Evolutionary conservation across 768 basidiomycete genomes (phyloP).

Genomic region (Xerocomellus intermedius): DNA sequence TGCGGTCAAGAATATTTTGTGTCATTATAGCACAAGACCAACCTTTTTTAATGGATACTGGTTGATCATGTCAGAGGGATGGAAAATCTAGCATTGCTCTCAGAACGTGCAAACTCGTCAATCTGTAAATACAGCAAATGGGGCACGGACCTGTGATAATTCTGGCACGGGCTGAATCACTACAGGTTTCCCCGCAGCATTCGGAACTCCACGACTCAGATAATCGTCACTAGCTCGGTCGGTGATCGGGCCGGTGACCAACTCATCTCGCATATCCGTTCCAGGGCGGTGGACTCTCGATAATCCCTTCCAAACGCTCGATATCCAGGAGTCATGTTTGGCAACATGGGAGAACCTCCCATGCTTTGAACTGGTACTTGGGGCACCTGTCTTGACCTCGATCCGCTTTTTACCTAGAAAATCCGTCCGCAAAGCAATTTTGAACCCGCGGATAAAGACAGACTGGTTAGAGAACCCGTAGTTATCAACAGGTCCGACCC

Average conservation of each 20-base stretch:
- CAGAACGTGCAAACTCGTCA: background rate
- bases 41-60: conserved; percentile 1
- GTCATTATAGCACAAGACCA: background rate
- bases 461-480: conserved; percentile 19
- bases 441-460: conserved; percentile 29
- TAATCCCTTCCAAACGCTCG: background rate
- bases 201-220: background rate
- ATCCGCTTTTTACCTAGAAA: background rate
- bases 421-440: conserved; percentile 11
- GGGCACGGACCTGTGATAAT: background rate
- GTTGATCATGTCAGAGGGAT: conserved; percentile 15
- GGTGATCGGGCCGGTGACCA: no score
- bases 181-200: background rate
- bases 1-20: background rate
- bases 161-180: background rate
- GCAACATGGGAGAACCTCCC: background rate
- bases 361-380: background rate
- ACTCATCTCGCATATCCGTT: background rate
- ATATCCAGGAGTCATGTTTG: conserved; percentile 7
- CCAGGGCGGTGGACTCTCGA: background rate
- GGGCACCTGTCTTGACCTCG: background rate
- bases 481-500: conserved; percentile 2
- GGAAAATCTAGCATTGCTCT: conserved; percentile 1
- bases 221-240: no score
- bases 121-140: background rate